Evolutionary conservation across 768 basidiomycete species (phyloP).

Genomic region (Agrocybe pediades): DNA sequence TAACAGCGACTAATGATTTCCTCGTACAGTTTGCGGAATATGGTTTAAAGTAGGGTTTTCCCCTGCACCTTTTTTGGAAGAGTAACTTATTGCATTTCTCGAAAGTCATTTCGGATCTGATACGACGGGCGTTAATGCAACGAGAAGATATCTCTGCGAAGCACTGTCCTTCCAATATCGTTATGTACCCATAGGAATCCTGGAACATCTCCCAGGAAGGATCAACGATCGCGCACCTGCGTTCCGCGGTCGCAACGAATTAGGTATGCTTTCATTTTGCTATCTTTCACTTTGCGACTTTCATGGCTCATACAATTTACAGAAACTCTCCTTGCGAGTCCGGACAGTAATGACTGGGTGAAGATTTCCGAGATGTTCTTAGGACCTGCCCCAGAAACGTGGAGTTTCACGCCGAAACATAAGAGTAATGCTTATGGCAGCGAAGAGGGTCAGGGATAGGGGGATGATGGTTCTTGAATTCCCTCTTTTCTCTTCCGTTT

Average conservation of each 20-base stretch:
- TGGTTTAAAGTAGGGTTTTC: slow-evolving; percentile 66
- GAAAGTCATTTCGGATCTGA: slow-evolving; percentile 82
- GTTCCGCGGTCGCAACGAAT: slow-evolving; percentile 84
- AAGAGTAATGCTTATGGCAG: slow-evolving; percentile 84
- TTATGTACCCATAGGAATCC: slow-evolving; percentile 91
- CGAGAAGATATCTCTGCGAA: slow-evolving; percentile 93
- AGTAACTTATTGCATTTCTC: slow-evolving; percentile 4
- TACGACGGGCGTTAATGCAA: slow-evolving; percentile 87
- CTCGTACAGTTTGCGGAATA: slow-evolving; percentile 75
- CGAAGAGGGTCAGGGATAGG: slow-evolving; percentile 58
- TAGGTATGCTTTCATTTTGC: slow-evolving; percentile 55
- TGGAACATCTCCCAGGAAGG: slow-evolving; percentile 76
- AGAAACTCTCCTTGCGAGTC: slow-evolving; percentile 86
- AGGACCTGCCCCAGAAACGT: slow-evolving; percentile 81
- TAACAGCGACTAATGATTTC: background rate
- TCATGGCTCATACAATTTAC: background rate
- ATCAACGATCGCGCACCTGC: slow-evolving; percentile 93
- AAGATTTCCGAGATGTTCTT: slow-evolving; percentile 95
- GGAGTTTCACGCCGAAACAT: slow-evolving; percentile 91
- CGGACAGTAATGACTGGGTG: slow-evolving; percentile 85
- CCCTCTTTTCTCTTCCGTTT: no score
- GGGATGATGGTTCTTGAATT: no score
- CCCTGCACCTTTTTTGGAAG: background rate
- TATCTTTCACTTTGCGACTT: background rate
- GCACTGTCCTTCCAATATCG: slow-evolving; percentile 95